These are phyloP conservation scores for Dothideomycetes sp. DNA, from an alignment of 2,329 filamentous ascomycete genomes.

Conservation along the genomic window DNA sequence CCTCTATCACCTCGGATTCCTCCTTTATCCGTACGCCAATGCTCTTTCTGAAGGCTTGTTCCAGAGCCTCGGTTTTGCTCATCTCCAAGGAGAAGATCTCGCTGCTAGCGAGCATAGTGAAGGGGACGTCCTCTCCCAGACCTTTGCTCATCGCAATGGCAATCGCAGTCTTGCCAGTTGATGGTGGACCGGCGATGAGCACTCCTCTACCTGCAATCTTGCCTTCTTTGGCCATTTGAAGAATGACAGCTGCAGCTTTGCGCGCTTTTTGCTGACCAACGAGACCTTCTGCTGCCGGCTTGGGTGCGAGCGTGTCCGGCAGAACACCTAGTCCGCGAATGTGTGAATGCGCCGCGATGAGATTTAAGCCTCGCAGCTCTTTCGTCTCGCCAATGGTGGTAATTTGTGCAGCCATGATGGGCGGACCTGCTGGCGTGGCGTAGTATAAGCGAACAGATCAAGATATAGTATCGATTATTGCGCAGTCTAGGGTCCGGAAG, in stretches of 20 bases:
- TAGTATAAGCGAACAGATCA: too few species aligned
- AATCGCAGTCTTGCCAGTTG: slow-evolving; percentile 96
- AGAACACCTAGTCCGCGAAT: slow-evolving; percentile 94
- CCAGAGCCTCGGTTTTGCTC: slow-evolving; percentile 97
- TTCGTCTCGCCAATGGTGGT: slow-evolving; percentile 88
- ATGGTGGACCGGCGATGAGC: slow-evolving; percentile 87
- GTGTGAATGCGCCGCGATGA: slow-evolving; percentile 96
- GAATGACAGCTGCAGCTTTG: slow-evolving; percentile 88
- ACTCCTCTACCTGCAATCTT: slow-evolving; percentile 96
- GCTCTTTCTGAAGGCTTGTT: slow-evolving; percentile 96
- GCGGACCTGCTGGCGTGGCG: too few species aligned
- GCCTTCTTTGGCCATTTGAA: slow-evolving; percentile 98
- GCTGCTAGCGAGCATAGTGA: slow-evolving; percentile 88
- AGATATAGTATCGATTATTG: too few species aligned
- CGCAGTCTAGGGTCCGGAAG: too few species aligned
- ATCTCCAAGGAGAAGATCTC: slow-evolving; percentile 99
- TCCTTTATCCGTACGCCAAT: slow-evolving; percentile 98
- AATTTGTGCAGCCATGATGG: slow-evolving; percentile 28
- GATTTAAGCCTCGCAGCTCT: slow-evolving; percentile 90
- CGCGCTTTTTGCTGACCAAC: slow-evolving; percentile 94
- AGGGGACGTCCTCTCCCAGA: slow-evolving; percentile 85
- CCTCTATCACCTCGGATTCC: slow-evolving; percentile 98
- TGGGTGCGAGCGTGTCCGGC: slow-evolving; percentile 78
- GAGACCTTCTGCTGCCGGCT: slow-evolving; percentile 75
- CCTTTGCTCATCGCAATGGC: slow-evolving; percentile 99